Evolutionary conservation across 2,329 filamentous ascomycete genomes (phyloP).

Genomic region (Didymella lethalis): DNA sequence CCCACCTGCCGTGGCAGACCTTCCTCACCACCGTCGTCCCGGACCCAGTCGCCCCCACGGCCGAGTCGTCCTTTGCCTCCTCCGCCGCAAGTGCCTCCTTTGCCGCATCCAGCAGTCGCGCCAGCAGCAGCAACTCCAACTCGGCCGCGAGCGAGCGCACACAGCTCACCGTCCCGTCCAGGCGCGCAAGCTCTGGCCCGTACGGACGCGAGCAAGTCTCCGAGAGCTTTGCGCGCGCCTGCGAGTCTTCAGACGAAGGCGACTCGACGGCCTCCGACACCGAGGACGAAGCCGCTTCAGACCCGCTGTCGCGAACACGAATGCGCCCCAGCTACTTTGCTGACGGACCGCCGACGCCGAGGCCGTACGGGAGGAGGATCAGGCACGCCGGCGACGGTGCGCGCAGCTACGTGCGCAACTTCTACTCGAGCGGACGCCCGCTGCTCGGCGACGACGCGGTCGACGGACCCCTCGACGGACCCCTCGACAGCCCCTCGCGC

Average conservation of each 20-base stretch:
- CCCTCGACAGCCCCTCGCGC: slow-evolving; percentile 5
- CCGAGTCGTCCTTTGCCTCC: slow-evolving; percentile 83
- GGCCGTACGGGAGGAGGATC: slow-evolving; percentile 40
- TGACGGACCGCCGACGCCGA: slow-evolving; percentile 40
- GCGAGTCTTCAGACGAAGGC: slow-evolving; percentile 56
- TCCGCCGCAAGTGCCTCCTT: slow-evolving; percentile 63
- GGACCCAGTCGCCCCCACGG: slow-evolving; percentile 80
- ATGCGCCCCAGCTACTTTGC: slow-evolving; percentile 33
- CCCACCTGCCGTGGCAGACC: slow-evolving; percentile 74
- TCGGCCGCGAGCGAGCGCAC: slow-evolving; percentile 49
- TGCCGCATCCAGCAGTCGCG: slow-evolving; percentile 51
- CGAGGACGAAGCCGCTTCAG: slow-evolving; percentile 58
- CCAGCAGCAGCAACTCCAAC: slow-evolving; percentile 59
- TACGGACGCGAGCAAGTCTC: slow-evolving; percentile 19
- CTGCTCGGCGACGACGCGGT: not conserved
- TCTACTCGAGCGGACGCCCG: slow-evolving; percentile 28
- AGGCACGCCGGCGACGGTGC: slow-evolving; percentile 40
- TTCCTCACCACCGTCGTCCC: slow-evolving; percentile 81
- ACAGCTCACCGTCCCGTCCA: slow-evolving; percentile 50
- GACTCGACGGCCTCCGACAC: slow-evolving; percentile 59
- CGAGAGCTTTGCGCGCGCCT: slow-evolving; percentile 60
- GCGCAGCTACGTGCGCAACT: slow-evolving; percentile 40
- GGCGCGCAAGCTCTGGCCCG: slow-evolving; percentile 45
- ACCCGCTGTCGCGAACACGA: slow-evolving; percentile 26
- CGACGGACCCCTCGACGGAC: slow-evolving; percentile 27